Conservation (phyloP, 2,329 filamentous ascomycete genomes). For the Atkinsonella texensis region DNA sequence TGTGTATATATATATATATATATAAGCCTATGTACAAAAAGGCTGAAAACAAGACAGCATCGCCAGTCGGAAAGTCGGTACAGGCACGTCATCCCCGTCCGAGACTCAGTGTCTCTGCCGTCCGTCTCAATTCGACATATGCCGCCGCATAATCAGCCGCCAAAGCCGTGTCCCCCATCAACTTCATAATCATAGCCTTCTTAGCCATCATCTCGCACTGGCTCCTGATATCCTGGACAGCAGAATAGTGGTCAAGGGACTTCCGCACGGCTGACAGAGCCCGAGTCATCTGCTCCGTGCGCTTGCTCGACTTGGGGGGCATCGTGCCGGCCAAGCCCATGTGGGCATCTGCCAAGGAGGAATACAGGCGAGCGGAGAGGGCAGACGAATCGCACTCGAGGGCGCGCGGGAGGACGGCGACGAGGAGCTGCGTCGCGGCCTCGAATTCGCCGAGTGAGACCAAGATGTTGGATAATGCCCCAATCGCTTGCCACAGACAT, state of each 20-base stretch:
- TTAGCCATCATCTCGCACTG: slow-evolving; percentile 74
- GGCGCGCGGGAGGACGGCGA: slow-evolving; percentile 61
- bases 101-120: slow-evolving; percentile 18
- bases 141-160: slow-evolving; percentile 56
- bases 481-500: slow-evolving; percentile 61
- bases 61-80: too few species aligned
- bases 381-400: slow-evolving; percentile 56
- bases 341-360: slow-evolving; percentile 60
- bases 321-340: slow-evolving; percentile 61
- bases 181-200: slow-evolving; percentile 64
- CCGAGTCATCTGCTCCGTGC: slow-evolving; percentile 44
- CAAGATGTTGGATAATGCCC: slow-evolving; percentile 55
- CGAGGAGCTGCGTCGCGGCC: slow-evolving; percentile 51
- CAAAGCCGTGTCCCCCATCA: slow-evolving; percentile 49
- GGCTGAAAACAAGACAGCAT: neutral
- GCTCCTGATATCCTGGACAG: slow-evolving; percentile 50
- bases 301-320: slow-evolving; percentile 28
- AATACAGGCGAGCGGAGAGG: slow-evolving; percentile 55
- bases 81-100: slow-evolving; percentile 5
- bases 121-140: slow-evolving; percentile 46
- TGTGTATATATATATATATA: too few species aligned
- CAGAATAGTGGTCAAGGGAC: slow-evolving; percentile 52
- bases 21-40: too few species aligned
- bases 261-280: slow-evolving; percentile 50
- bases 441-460: slow-evolving; percentile 59